Base-by-base conservation (phyloP, 2,329 filamentous ascomycete species). In the Escovopsis sp. region DNA sequence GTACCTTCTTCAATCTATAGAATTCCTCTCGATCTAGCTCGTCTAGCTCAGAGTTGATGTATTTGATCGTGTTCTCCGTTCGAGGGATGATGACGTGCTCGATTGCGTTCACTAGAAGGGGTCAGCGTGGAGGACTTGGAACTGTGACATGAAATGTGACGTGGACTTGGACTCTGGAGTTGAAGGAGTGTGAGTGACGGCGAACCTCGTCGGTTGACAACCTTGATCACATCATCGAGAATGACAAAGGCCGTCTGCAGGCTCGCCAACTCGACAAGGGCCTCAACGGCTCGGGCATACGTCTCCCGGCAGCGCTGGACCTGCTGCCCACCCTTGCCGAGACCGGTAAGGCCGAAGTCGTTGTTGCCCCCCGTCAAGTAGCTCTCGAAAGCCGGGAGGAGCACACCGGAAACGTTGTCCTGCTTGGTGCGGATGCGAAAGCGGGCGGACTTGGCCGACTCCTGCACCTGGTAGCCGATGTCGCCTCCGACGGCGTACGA, bases 21-120 rank as follows among this genome's bases (percentile, higher is more conserved):
- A 98, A 98, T 56, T 98, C 90, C 57, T 96, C 90, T 66, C 90
- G 76, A 60, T 96, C 92, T 34, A 98, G 68, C 62, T 98, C 90
- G 54, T 98, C 90, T 13, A 98, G 72, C 57, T 98, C 90, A 1
- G 88, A 94, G 63, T 96, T 96, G 69, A 96, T 96, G 53, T 96
- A 98, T 63, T 94, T 94, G 66, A 98, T 98, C n/a, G 90, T 98
- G 53, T 96, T 98, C 57, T 98, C 90, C 12, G 90, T 98, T 45
- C 90, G 73, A 11, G 90, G 90, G 50, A 98, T 98, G 48, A 98
- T 96, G 48, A 98, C 84, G 57, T 92, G 82, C 59, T 90, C 83
- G 51, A 96, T 94, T 38, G 88, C 88, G 54, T 94, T 94, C 14
- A 96, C 88, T 83, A 16, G 2, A 39, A 31, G 43, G 36, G 9